phyloP scores from a whole-genome alignment of 192 early-diverging fungal genomes.

The Backusella tarrabulga region DNA sequence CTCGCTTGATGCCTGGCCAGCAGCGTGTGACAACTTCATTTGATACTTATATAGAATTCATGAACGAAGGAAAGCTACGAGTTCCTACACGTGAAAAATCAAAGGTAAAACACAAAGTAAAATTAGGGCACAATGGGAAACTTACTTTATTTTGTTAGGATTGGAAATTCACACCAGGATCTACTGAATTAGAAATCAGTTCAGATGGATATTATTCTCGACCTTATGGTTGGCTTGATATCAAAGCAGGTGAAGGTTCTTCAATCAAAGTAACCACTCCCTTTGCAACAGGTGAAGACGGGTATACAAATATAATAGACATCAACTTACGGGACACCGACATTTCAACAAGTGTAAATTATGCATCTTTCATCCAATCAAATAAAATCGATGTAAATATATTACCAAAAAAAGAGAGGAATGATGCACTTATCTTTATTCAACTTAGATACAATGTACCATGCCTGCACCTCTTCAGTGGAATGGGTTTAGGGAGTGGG shows the following conservation, averaged over 20 bases:
- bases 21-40: constrained; percentile 54
- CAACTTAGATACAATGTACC: constrained; percentile 47
- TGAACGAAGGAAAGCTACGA: constrained; percentile 52
- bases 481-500: constrained; percentile 72
- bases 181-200: constrained; percentile 22
- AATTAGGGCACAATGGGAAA: not conserved
- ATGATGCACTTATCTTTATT: not conserved
- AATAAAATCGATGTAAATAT: constrained; percentile 48
- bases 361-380: constrained; percentile 53
- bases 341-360: constrained; percentile 68
- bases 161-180: constrained; percentile 55
- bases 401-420: not conserved
- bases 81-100: constrained; percentile 71
- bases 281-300: constrained; percentile 47
- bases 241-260: constrained; percentile 52
- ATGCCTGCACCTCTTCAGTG: constrained; percentile 67
- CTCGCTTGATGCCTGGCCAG: constrained; percentile 49
- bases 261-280: constrained; percentile 58
- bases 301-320: constrained; percentile 53
- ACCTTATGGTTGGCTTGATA: constrained; percentile 73
- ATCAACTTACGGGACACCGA: constrained; percentile 47
- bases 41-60: constrained; percentile 61
- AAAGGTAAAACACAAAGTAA: constrained; percentile 47
- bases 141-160: constrained; percentile 42
- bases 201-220: constrained; percentile 33